Percentiles rank a stretch among this genome's conserved stretches.
phyloP scores from a whole-genome alignment of 805 yeast species.

The Cyberlindnera maclurae region DNA sequence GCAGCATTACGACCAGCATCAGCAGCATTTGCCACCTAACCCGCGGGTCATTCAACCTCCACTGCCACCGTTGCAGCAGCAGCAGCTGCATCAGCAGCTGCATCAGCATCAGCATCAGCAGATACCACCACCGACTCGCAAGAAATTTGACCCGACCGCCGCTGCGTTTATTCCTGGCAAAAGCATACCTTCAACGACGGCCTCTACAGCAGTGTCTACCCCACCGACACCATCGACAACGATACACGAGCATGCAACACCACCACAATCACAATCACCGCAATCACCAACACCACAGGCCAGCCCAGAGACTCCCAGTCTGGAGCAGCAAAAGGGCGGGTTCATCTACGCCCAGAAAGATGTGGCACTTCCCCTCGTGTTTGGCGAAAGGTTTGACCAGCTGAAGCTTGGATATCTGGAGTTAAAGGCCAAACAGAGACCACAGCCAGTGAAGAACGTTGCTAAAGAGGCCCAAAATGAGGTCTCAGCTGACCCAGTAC shows the following conservation, averaged over 20 bases:
- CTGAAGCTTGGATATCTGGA: too few relatives aligned
- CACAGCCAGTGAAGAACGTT: too few relatives aligned
- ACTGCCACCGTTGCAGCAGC: conserved; percentile 2
- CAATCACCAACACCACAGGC: background rate
- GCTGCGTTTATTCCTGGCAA: conserved; percentile 2
- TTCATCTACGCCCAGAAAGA: too few relatives aligned
- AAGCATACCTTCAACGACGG: conserved; percentile 1
- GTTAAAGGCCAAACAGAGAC: too few relatives aligned
- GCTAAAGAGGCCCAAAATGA: too few relatives aligned
- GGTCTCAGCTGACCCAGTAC: too few relatives aligned
- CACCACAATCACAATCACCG: background rate
- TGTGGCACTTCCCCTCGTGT: too few relatives aligned
- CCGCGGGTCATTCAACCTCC: background rate
- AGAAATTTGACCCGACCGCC: conserved; percentile 3
- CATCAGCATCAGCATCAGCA: conserved; percentile 4
- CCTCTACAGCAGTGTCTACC: conserved; percentile 2
- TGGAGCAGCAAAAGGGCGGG: too few relatives aligned
- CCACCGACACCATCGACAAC: conserved; percentile 2
- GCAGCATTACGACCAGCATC: background rate
- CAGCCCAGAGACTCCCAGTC: background rate
- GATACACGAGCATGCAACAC: background rate
- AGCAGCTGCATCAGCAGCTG: conserved; percentile 3
- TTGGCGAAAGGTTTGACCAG: too few relatives aligned
- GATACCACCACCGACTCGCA: conserved; percentile 2
- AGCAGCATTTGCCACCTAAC: background rate